Base-by-base conservation (phyloP, 139 green algal genomes). In the Tetratostichococcus sp. region DNA sequence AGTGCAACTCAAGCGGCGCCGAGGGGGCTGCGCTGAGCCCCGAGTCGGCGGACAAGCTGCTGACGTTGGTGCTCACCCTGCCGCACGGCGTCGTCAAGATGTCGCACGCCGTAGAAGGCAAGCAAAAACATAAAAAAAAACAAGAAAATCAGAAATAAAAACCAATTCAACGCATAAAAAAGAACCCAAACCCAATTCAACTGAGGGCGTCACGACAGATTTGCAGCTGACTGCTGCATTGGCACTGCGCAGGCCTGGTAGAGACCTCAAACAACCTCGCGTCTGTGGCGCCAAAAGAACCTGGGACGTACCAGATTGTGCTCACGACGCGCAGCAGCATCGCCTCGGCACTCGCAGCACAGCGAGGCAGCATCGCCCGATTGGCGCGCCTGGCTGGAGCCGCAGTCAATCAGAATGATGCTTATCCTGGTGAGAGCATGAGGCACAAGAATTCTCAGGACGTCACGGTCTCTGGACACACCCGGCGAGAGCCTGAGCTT, bases 251-350 rank as follows among this genome's bases (percentile, higher is more conserved):
- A 88, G 84, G 82, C 39, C 78, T 94, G 31, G 88, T 93, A 0
- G 89, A 95, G 82, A 95, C 90, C 0, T 87, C 76, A 70, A 90
- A 79, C 76, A 95, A 95, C 77, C 73, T 94, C 31, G 90, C 90
- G 5, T 84, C 79, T 8, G 78, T 90, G 32, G 79, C 79, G 62
- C 57, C 50, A 3, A n/a, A 76, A 4, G 28, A 1, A 0, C 14
- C 35, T 2, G 50, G 30, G 0, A 31, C 43, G 2, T 84, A 77
- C 70, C 34, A 11, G 26, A 75, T 87, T 32, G 75, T 76, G 43
- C 87, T 82, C 68, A 79, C 78, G 43, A 94, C 90, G 1, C 82
- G 90, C 70, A 91, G 84, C 74, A 89, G 76, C 43, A 34, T 93
- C 4, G 43, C 35, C 17, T 65, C 57, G 30, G 85, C 87, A 1